Evolutionary conservation across 2,329 filamentous ascomycete species (phyloP).

Genomic region (Ophiostoma perfectum): DNA sequence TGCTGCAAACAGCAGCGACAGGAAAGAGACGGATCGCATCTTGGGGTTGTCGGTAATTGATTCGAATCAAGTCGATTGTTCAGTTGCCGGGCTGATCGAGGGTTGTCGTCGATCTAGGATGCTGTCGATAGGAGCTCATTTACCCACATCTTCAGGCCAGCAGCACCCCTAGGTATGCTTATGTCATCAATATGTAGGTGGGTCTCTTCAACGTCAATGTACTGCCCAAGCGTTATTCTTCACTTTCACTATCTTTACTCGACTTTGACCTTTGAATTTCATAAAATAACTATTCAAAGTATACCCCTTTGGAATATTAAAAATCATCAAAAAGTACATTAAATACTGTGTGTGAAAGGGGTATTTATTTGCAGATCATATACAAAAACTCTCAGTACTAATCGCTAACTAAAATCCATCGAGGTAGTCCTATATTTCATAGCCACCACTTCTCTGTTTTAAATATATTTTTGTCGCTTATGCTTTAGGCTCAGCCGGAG

Average conservation of each 20-base stretch:
- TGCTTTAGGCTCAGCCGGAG: slow-evolving; percentile 34
- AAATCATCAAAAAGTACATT: not conserved
- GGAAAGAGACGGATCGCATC: slow-evolving; percentile 13
- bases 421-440: too few species aligned
- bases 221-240: too few species aligned
- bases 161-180: not conserved
- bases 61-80: not conserved
- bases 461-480: slow-evolving; percentile 1
- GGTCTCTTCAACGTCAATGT: not conserved
- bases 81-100: not conserved
- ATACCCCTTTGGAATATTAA: not conserved
- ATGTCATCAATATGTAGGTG: not conserved
- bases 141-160: slow-evolving; percentile 5
- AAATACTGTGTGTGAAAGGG: not conserved
- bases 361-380: slow-evolving; percentile 10
- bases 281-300: too few species aligned
- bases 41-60: slow-evolving; percentile 8
- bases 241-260: too few species aligned
- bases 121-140: slow-evolving; percentile 1
- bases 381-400: not conserved
- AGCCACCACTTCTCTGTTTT: too few species aligned
- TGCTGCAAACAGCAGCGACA: slow-evolving; percentile 19
- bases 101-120: not conserved
- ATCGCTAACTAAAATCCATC: not conserved
- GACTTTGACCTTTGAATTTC: too few species aligned